Percentiles rank a stretch among this genome's conserved stretches.
These are phyloP conservation scores for Carallia pectinifolia DNA, from an alignment of 345 rosid species.

Conservation along the genomic window DNA sequence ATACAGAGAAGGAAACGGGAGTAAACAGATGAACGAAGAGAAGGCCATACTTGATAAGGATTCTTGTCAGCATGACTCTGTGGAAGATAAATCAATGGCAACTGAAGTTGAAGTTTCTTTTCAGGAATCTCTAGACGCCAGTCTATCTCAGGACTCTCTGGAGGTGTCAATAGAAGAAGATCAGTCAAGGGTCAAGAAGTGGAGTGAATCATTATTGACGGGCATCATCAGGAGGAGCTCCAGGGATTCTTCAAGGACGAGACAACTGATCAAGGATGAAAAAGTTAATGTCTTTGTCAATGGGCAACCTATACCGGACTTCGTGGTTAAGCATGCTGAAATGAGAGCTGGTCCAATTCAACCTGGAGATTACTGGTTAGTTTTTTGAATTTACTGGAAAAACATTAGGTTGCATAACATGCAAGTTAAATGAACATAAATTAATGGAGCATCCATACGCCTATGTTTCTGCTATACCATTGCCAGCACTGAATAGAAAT, in stretches of 20 bases:
- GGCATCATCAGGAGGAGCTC: constrained; percentile 21
- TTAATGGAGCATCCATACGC: neutral
- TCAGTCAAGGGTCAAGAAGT: constrained; percentile 1
- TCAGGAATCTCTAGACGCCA: constrained; percentile 5
- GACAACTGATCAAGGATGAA: constrained; percentile 5
- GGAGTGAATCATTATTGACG: constrained; percentile 13
- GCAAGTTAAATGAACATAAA: neutral
- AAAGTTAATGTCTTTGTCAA: constrained; percentile 19
- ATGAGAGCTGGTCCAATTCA: constrained; percentile 29
- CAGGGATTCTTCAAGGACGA: constrained; percentile 13
- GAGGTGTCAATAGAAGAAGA: constrained; percentile 9
- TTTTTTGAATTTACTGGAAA: neutral
- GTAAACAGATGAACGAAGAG: constrained; percentile 2
- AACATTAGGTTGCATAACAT: neutral
- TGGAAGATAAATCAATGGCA: constrained; percentile 14
- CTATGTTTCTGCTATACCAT: neutral
- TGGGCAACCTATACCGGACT: constrained; percentile 23
- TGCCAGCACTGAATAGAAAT: neutral
- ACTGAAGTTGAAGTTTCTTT: constrained; percentile 24
- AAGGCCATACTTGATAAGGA: neutral
- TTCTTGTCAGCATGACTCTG: neutral
- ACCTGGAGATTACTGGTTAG: constrained; percentile 37
- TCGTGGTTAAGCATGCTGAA: constrained; percentile 21
- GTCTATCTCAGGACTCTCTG: constrained; percentile 16
- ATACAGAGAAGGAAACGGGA: constrained; percentile 13